phyloP scores from a whole-genome alignment of 2,329 filamentous ascomycete species.

The Penicillium expansum region DNA sequence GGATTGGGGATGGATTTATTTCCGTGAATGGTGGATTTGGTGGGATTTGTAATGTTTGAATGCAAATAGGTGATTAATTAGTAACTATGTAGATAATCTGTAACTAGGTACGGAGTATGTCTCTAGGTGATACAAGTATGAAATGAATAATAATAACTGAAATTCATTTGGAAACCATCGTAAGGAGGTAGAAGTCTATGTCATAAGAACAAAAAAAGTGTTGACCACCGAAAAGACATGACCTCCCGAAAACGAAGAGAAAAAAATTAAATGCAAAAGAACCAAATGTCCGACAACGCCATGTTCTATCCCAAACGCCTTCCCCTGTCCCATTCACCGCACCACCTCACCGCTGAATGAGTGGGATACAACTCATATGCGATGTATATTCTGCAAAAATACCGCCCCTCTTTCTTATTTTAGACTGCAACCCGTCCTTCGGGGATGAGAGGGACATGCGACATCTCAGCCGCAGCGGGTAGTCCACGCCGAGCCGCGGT shows the following conservation, averaged over 20 bases:
- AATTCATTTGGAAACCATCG: not conserved
- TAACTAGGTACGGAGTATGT: too few relatives aligned
- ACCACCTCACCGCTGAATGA: not conserved
- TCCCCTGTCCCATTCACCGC: not conserved
- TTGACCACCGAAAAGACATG: not conserved
- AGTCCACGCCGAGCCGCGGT: not conserved
- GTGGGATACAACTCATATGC: not conserved
- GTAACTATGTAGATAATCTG: not conserved
- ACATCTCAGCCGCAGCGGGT: conserved; percentile 1
- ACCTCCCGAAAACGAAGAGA: not conserved
- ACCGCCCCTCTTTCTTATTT: not conserved
- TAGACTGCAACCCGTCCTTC: conserved; percentile 22
- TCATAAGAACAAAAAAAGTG: not conserved
- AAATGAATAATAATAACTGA: not conserved
- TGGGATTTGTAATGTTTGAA: not conserved
- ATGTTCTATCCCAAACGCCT: not conserved
- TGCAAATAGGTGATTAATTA: not conserved
- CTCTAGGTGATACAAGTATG: too few relatives aligned
- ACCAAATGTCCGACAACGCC: not conserved
- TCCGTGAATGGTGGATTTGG: not conserved
- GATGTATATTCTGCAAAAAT: not conserved
- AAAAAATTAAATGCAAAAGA: not conserved
- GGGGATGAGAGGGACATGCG: conserved; percentile 11
- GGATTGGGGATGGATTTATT: not conserved
- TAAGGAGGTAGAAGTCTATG: not conserved